Conservation (phyloP, 208 protist genomes). For the Crithidia expoeki region DNA sequence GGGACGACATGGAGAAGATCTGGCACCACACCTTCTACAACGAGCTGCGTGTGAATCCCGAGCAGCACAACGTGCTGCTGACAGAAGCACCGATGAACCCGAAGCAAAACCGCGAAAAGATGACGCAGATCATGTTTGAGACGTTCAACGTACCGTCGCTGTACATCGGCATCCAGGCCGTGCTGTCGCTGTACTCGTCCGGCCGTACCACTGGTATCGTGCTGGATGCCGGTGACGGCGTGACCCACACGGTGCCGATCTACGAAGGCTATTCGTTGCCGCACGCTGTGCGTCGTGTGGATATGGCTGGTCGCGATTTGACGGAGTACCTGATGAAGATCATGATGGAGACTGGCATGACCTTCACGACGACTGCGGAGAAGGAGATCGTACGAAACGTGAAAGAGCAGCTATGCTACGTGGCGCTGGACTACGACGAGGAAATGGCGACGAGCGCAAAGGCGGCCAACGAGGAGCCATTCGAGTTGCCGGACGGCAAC, state of each 20-base stretch:
- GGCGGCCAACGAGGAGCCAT: constrained; percentile 87
- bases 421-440: constrained; percentile 95
- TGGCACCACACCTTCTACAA: constrained; percentile 99
- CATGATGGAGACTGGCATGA: constrained; percentile 94
- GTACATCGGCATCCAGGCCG: constrained; percentile 96
- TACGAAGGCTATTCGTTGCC: constrained; percentile 93
- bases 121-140: constrained; percentile 97
- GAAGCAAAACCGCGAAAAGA: constrained; percentile 94
- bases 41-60: constrained; percentile 97
- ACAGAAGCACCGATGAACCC: constrained; percentile 94
- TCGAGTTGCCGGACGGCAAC: constrained; percentile 95
- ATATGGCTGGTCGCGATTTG: constrained; percentile 94
- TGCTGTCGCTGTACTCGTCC: constrained; percentile 95
- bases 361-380: constrained; percentile 96
- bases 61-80: constrained; percentile 97
- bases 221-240: constrained; percentile 93
- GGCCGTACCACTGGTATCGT: constrained; percentile 93
- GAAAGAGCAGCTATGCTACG: constrained; percentile 95
- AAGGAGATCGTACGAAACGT: constrained; percentile 97
- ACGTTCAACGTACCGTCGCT: constrained; percentile 89
- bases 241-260: constrained; percentile 94
- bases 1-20: constrained; percentile 98
- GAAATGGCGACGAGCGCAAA: constrained; percentile 94
- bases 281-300: constrained; percentile 86
- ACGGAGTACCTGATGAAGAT: constrained; percentile 96